phyloP scores from a whole-genome alignment of 1,284 basidiomycete species.

The Cryptococcus wingfieldii region DNA sequence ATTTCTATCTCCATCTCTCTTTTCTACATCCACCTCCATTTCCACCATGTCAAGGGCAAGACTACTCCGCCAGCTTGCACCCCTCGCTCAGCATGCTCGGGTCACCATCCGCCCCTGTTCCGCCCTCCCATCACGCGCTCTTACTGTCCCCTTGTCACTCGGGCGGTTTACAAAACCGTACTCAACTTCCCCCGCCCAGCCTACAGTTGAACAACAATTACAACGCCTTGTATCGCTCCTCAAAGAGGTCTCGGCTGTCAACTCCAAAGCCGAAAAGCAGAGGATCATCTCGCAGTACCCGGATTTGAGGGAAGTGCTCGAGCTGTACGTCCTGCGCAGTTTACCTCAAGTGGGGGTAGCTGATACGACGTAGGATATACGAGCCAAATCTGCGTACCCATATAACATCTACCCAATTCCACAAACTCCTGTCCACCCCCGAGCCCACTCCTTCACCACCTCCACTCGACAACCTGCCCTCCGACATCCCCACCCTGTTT shows the following conservation, averaged over 20 bases:
- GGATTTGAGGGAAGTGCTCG: constrained; percentile 32
- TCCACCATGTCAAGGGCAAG: too few relatives aligned
- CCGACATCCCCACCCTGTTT: constrained; percentile 18
- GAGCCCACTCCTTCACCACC: not conserved
- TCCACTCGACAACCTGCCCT: not conserved
- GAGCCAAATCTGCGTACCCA: constrained; percentile 20
- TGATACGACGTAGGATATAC: constrained; percentile 20
- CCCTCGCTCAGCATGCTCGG: too few relatives aligned
- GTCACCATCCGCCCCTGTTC: too few relatives aligned
- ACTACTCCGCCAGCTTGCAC: too few relatives aligned
- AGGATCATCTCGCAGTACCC: constrained; percentile 34
- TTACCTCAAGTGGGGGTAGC: not conserved
- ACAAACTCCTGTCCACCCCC: constrained; percentile 1
- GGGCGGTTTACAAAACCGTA: too few relatives aligned
- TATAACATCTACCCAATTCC: constrained; percentile 11
- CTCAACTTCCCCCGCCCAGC: too few relatives aligned
- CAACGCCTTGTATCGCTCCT: too few relatives aligned
- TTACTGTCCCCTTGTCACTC: too few relatives aligned
- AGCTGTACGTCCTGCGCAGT: constrained; percentile 27
- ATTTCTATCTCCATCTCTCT: too few relatives aligned
- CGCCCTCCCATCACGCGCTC: too few relatives aligned
- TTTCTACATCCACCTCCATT: too few relatives aligned
- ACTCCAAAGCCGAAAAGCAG: constrained; percentile 25
- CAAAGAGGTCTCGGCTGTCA: constrained; percentile 13
- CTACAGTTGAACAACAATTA: too few relatives aligned